Percentiles rank a stretch among this genome's conserved stretches.
These are phyloP conservation scores for Ophiocordyceps camponoti-saundersi DNA, from an alignment of 2,329 filamentous ascomycete species.

Conservation along the genomic window DNA sequence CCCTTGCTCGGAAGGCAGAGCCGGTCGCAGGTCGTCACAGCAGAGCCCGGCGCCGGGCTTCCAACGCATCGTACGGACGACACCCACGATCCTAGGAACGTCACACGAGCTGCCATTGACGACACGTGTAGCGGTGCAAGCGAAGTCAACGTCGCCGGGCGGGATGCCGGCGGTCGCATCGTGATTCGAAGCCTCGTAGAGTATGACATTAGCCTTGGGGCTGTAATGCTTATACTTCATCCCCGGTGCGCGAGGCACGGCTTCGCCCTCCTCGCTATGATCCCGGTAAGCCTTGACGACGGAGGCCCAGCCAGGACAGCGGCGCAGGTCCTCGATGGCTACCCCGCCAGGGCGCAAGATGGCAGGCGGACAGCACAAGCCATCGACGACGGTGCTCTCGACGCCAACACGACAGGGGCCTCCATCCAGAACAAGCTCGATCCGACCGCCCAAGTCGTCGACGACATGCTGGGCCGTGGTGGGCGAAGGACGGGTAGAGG, in stretches of 20 bases:
- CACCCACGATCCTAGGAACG: constrained; percentile 22
- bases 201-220: constrained; percentile 67
- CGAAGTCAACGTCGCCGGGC: constrained; percentile 14
- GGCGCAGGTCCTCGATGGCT: constrained; percentile 59
- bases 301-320: constrained; percentile 64
- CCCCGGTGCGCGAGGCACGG: constrained; percentile 65
- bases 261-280: constrained; percentile 45
- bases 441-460: constrained; percentile 67
- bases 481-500: constrained; percentile 81
- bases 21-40: constrained; percentile 11
- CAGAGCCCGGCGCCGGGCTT: constrained; percentile 22
- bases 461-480: constrained; percentile 81
- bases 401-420: constrained; percentile 78
- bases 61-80: constrained; percentile 41
- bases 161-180: constrained; percentile 18
- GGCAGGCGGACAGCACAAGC: constrained; percentile 61
- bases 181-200: constrained; percentile 48
- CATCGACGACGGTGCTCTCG: constrained; percentile 93
- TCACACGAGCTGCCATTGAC: neutral
- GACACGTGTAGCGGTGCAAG: neutral
- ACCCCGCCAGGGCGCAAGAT: constrained; percentile 79
- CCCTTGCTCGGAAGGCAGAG: neutral
- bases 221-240: constrained; percentile 99
- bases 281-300: constrained; percentile 69
- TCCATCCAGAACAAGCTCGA: constrained; percentile 78